Conservation (phyloP, 148 eudicot species). For the Selenicereus undatus region DNA sequence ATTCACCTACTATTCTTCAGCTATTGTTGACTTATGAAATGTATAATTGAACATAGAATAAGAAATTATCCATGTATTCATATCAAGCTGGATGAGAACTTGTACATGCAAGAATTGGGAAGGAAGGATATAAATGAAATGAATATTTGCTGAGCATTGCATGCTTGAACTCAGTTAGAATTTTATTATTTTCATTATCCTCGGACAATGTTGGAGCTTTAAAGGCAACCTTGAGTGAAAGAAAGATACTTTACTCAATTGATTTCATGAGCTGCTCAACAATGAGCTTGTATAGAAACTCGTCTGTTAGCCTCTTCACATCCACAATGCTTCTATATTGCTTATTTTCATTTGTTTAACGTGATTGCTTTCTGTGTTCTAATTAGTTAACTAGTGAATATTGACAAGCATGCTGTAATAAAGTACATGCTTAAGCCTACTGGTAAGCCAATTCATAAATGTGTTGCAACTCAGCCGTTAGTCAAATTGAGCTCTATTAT, state of each 20-base stretch:
- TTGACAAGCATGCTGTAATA: not conserved
- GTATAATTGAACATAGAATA: not conserved
- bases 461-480: not conserved
- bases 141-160: not conserved
- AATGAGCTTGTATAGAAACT: not conserved
- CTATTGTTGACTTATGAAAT: not conserved
- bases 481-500: not conserved
- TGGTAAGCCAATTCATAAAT: not conserved
- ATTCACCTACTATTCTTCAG: not conserved
- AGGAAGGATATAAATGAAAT: not conserved
- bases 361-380: not conserved
- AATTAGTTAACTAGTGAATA: not conserved
- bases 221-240: not conserved
- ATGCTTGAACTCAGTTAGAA: not conserved
- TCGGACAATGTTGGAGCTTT: not conserved
- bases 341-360: too few relatives aligned
- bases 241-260: not conserved
- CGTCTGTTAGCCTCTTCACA: too few relatives aligned
- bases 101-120: not conserved
- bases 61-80: not conserved
- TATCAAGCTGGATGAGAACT: not conserved
- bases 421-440: not conserved
- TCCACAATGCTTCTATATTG: too few relatives aligned
- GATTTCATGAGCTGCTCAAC: not conserved
- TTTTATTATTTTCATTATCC: not conserved